These are phyloP conservation scores for Penicillium pulvis DNA, from an alignment of 495 filamentous ascomycete species.

Conservation along the genomic window DNA sequence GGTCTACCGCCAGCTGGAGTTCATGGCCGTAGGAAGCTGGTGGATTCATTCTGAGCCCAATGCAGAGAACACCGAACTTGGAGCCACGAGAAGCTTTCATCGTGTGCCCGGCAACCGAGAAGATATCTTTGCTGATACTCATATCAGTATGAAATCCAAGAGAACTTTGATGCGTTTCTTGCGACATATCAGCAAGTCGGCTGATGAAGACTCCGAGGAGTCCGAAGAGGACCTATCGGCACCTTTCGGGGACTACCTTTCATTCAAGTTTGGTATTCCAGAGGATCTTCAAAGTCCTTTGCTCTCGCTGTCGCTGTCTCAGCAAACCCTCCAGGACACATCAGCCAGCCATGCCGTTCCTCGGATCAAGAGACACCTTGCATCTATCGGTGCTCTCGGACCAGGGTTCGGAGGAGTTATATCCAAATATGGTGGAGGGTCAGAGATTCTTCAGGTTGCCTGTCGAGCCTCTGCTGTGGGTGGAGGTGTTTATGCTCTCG, in stretches of 20 bases:
- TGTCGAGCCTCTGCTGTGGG: conserved; percentile 93
- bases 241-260: conserved; percentile 65
- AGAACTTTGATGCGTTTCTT: conserved; percentile 86
- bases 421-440: conserved; percentile 88
- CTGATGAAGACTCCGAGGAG: conserved; percentile 31
- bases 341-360: conserved; percentile 65
- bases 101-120: conserved; percentile 83
- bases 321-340: conserved; percentile 56
- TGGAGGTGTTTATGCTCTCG: conserved; percentile 86
- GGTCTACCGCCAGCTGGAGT: conserved; percentile 86
- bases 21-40: conserved; percentile 92
- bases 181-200: conserved; percentile 54
- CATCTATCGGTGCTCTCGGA: conserved; percentile 84
- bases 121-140: conserved; percentile 77
- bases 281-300: conserved; percentile 68
- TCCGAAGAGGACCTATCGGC: conserved; percentile 37
- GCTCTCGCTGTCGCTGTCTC: conserved; percentile 76
- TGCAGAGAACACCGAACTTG: conserved; percentile 10
- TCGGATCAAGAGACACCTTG: conserved; percentile 75
- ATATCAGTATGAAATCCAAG: conserved; percentile 74
- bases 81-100: conserved; percentile 38
- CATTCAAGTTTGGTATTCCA: conserved; percentile 72
- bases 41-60: conserved; percentile 61
- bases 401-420: conserved; percentile 83
- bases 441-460: conserved; percentile 90